Conservation (phyloP, 495 filamentous ascomycete species). For the Aspergillus affinis region DNA sequence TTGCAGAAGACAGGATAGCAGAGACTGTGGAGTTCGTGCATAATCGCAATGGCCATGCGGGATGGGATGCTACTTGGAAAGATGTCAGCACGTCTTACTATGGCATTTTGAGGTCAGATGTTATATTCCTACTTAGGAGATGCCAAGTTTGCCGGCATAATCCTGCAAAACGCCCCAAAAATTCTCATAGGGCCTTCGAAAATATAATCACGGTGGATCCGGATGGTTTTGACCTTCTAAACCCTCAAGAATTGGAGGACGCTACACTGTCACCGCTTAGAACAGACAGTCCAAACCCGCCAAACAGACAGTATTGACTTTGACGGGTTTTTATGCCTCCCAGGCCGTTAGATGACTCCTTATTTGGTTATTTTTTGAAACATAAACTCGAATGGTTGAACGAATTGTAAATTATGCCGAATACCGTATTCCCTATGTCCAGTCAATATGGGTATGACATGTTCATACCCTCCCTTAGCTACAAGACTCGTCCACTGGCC, state of each 20-base stretch:
- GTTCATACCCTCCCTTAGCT: too few relatives aligned
- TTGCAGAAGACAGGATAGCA: conserved; percentile 1
- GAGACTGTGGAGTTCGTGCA: conserved; percentile 7
- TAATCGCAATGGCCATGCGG: conserved; percentile 16
- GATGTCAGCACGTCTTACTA: conserved; percentile 18
- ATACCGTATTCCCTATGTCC: too few relatives aligned
- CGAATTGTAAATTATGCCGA: too few relatives aligned
- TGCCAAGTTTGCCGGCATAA: too few relatives aligned
- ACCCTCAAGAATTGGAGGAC: conserved; percentile 5
- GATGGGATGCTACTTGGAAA: conserved; percentile 19
- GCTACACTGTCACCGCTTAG: conserved; percentile 3
- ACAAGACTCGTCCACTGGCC: conserved; percentile 1
- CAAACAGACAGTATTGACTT: neutral
- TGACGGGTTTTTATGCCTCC: too few relatives aligned
- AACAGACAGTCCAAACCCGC: conserved; percentile 2
- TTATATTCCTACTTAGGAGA: conserved; percentile 18
- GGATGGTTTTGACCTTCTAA: conserved; percentile 4
- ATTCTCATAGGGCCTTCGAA: conserved; percentile 3
- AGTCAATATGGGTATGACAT: too few relatives aligned
- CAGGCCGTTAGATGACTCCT: too few relatives aligned
- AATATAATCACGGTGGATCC: neutral
- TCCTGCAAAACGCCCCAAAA: too few relatives aligned
- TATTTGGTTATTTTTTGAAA: too few relatives aligned
- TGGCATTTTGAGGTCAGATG: conserved; percentile 17
- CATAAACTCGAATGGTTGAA: too few relatives aligned